A percentile compares a stretch with the other conserved stretches of the same genome.
These are phyloP conservation scores for Aegilops umbellulata DNA, from an alignment of 176 grass and related monocot species.

Conservation along the genomic window DNA sequence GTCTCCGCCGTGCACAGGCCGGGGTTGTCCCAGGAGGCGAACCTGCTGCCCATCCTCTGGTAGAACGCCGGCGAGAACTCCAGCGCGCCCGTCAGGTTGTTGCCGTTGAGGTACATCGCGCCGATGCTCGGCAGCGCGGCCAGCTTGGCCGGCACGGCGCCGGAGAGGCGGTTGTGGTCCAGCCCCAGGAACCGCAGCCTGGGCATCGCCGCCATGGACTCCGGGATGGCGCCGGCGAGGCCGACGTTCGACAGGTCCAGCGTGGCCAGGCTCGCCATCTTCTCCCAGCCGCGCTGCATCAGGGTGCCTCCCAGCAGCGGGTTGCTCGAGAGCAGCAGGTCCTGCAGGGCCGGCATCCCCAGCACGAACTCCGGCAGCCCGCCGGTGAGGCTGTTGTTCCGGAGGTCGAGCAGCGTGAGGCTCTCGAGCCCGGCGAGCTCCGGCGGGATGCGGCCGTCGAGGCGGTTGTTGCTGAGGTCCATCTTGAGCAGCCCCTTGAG, in stretches of 20 bases:
- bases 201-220: conserved; percentile 45
- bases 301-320: conserved; percentile 58
- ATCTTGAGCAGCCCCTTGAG: conserved; percentile 71
- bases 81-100: conserved; percentile 76
- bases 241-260: conserved; percentile 63
- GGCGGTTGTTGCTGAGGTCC: conserved; percentile 74
- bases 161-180: conserved; percentile 65
- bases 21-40: conserved; percentile 88
- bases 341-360: conserved; percentile 54
- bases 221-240: conserved; percentile 53
- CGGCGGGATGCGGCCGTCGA: conserved; percentile 55
- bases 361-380: conserved; percentile 29
- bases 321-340: conserved; percentile 79
- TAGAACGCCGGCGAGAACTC: conserved; percentile 74
- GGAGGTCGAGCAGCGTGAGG: conserved; percentile 73
- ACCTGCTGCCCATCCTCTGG: conserved; percentile 72
- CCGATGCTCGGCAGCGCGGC: conserved; percentile 57
- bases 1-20: conserved; percentile 50
- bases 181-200: conserved; percentile 77
- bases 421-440: conserved; percentile 48
- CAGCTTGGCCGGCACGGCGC: conserved; percentile 51
- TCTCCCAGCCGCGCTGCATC: conserved; percentile 36
- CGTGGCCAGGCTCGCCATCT: conserved; percentile 49
- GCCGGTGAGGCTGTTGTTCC: conserved; percentile 79
- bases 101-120: conserved; percentile 83